Evolutionary conservation across 148 eudicot species (phyloP).

Genomic region (Diospyros lotus): DNA sequence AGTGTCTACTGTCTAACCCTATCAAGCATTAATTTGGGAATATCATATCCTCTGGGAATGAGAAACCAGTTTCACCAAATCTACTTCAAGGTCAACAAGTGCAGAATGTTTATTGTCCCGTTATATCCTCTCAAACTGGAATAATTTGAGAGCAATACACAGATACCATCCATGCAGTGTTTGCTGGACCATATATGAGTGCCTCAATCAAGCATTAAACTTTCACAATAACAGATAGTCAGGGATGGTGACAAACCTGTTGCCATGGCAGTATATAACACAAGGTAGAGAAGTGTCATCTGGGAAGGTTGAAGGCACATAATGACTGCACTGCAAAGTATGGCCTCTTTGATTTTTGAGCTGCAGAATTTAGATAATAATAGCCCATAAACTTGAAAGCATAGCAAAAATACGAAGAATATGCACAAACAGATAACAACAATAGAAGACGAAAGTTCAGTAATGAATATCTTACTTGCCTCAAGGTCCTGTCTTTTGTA

Average conservation of each 20-base stretch:
- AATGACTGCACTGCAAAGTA: conserved; percentile 77
- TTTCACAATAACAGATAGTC: neutral
- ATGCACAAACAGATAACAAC: neutral
- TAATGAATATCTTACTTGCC: conserved; percentile 68
- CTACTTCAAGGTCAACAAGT: too few species aligned
- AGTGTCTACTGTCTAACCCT: neutral
- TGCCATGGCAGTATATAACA: conserved; percentile 91
- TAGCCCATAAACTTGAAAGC: conserved; percentile 6
- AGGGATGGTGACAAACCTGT: conserved; percentile 45
- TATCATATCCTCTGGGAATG: too few species aligned
- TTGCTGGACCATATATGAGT: neutral
- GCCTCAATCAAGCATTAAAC: too few species aligned
- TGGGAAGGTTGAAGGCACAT: conserved; percentile 60
- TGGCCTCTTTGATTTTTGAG: conserved; percentile 75
- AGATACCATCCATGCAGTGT: neutral
- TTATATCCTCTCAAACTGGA: neutral
- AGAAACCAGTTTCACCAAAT: too few species aligned
- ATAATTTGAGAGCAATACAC: neutral
- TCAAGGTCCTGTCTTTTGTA: conserved; percentile 80
- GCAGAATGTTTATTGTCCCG: too few species aligned
- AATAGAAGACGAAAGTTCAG: conserved; percentile 7
- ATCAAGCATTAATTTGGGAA: neutral
- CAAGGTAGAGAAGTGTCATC: conserved; percentile 74
- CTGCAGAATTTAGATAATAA: conserved; percentile 40
- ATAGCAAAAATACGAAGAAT: conserved; percentile 1